Evolutionary conservation across 2,329 filamentous ascomycete genomes (phyloP), one percentile per base, ranked within the genome.

Genomic region (Rachicladosporium sp.): DNA sequence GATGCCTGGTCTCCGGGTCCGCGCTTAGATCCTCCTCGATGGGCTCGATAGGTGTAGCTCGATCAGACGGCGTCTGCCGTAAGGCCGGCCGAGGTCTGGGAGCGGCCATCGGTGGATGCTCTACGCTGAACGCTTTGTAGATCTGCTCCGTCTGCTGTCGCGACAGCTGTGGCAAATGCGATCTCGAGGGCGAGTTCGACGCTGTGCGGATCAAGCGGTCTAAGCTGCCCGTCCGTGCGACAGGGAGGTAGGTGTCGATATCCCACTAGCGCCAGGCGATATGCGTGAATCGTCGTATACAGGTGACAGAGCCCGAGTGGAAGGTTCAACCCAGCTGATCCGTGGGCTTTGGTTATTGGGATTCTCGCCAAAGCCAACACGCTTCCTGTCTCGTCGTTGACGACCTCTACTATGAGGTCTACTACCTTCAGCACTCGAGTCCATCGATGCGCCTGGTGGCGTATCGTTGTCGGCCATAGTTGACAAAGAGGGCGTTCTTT

Each of bases 21-120:
- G 47, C 47, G 6, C 44, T 47, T 4, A 38, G 38, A n/a, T 52
- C 47, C 13, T 48, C 45, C 29, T 46, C 44, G 32, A n/a, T 35
- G 29, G 41, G 42, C 29, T 30, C 27, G n/a, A 35, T 21, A 10
- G 37, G 44, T 21, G 40, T 40, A 35, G 34, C 39, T 36, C 30
- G 41, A 34, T 35, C 40, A 4, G 47, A 53, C 13, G 32, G 40
- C n/a, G 41, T 40, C 31, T 45, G 40, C 31, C 55, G 37, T 11
- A 58, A 53, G 4, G 55, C 55, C 13, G 55, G 55, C 13, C 54
- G 40, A 4, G 54, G 54, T 36, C 47, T 43, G 11, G 52, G 49
- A 1, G 52, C 33, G 12, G 43, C 36, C n/a, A 53, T 41, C 27
- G 41, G 46, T 13, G 37, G 29, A 19, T 19, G 15, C 6, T 35